Evolutionary conservation across 1,139 yeast species (phyloP), one percentile per base, ranked within the genome.

Genomic region (Taphrina communis): DNA sequence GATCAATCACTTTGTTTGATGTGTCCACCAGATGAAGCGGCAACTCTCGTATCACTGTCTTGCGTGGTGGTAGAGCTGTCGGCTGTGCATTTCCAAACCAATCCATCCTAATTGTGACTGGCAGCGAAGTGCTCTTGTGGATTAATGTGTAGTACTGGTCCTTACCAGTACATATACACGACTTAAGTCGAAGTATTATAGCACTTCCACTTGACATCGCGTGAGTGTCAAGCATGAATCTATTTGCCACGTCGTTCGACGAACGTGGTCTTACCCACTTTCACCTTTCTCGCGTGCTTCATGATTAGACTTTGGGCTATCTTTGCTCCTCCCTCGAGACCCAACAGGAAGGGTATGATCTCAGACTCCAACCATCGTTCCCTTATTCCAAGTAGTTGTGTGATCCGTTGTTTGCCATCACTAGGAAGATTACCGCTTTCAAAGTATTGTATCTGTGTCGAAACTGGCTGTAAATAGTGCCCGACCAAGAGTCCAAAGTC

Each of bases 201-300:
- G 42, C 42, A 39, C 42, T 14, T 6, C 14, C 11, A 6, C 14
- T 9, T 11, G 5, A 14, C 42, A 3, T 39, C 2, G 3, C 42
- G 7, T 39, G 14, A 2, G 14, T 39, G 14, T 11, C 14, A 14
- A 39, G 42, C 19, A 44, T 7, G 19, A 8, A 19, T 50, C 53
- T 50, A 50, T 25, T 7, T 50, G 53, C 53, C 53, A 50, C 53
- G 67, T 19, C 48, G 35, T 38, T 63, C 67, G n/a, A 63, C 38
- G 46, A 63, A 63, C n/a, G 50, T 31, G 11, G 59, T 57, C 48
- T 63, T 63, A 36, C 61, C 67, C 21, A 63, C 59, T 48, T 63
- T 63, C 39, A 55, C 61, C 21, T 55, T 63, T 35, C 67, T 39
- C 21, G 67, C 67, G 38, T 53, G 58, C 57, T 63, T 63, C 61